These are phyloP conservation scores for Jacaranda copaia DNA, from an alignment of 257 asterid genomes.

Conservation along the genomic window DNA sequence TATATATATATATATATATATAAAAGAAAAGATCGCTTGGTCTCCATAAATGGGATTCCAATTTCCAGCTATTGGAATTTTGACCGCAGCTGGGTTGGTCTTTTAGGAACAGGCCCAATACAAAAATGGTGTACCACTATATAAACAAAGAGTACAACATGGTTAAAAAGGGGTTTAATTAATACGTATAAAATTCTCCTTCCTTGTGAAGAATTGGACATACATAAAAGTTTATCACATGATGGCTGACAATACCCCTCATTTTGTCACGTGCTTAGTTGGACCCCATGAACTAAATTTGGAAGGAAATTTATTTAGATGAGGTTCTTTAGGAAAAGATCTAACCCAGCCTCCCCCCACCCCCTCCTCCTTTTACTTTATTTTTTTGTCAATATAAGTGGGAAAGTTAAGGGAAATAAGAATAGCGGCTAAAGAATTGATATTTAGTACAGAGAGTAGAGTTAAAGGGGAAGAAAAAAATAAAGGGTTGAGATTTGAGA, in stretches of 20 bases:
- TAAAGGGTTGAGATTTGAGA: slow-evolving; percentile 17
- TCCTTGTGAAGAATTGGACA: slow-evolving; percentile 26
- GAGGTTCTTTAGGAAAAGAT: slow-evolving; percentile 24
- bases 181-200: slow-evolving; percentile 1
- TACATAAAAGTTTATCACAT: slow-evolving; percentile 60
- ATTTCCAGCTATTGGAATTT: slow-evolving; percentile 53
- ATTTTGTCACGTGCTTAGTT: slow-evolving; percentile 83
- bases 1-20: too few species aligned
- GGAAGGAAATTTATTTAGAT: slow-evolving; percentile 12
- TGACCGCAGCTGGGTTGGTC: slow-evolving; percentile 49
- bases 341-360: neutral
- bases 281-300: slow-evolving; percentile 61
- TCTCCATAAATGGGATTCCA: slow-evolving; percentile 36
- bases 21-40: neutral
- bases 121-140: slow-evolving; percentile 13
- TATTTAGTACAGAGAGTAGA: slow-evolving; percentile 12
- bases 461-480: slow-evolving; percentile 19
- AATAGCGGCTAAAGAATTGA: slow-evolving; percentile 31
- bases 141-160: neutral
- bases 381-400: neutral
- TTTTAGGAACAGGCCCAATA: slow-evolving; percentile 39
- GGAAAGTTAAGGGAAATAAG: slow-evolving; percentile 27
- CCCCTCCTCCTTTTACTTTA: neutral
- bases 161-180: neutral
- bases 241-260: slow-evolving; percentile 73